Evolutionary conservation across 2,329 filamentous ascomycete species (phyloP), one percentile per base, ranked within the genome.

Genomic region (Sporothrix pseudoabietina): DNA sequence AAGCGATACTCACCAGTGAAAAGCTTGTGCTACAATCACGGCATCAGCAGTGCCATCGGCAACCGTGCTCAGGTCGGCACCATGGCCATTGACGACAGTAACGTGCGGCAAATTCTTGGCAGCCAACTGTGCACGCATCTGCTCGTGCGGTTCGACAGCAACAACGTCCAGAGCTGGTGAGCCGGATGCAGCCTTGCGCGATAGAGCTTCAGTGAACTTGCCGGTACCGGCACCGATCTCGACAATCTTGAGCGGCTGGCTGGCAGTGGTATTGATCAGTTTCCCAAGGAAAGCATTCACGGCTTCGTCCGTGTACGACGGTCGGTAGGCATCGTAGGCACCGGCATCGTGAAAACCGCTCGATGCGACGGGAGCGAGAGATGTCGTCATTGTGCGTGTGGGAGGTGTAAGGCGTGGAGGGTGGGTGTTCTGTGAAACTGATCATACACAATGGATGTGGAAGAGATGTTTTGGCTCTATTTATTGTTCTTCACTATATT

Each of bases 251-350:
- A 73, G 61, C 3, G 81, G 84, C 16, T 86, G 85, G 63, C 83
- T 81, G 7, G 80, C 70, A 22, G 83, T 78, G 35, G 83, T 9
- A 5, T 19, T 26, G n/a, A 32, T 26, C n/a, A 91, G 82, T 68
- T 85, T 83, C 19, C 79, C 77, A 3, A 94, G 85, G 22, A 94
- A 86, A 49, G 82, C 80, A 26, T 87, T 82, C 16, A 92, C 87
- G 4, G 88, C 87, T 72, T 85, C 84, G 0, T 84, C 76, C 1
- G 88, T 86, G 80, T 93, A 94, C 0, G 88, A 88, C 1, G 92
- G 92, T 16, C 92, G 87, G 79, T 93, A 84, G 54, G 85, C 80
- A 78, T 94, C 91, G 80, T 94, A 94, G 30, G 84, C 83, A 1
- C 84, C 79, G 22, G 90, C 90, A 76, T 92, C 85, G 75, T 86